Evolutionary conservation across 768 basidiomycete genomes (phyloP).

Genomic region (button mushroom (Agaricus bisporus)): DNA sequence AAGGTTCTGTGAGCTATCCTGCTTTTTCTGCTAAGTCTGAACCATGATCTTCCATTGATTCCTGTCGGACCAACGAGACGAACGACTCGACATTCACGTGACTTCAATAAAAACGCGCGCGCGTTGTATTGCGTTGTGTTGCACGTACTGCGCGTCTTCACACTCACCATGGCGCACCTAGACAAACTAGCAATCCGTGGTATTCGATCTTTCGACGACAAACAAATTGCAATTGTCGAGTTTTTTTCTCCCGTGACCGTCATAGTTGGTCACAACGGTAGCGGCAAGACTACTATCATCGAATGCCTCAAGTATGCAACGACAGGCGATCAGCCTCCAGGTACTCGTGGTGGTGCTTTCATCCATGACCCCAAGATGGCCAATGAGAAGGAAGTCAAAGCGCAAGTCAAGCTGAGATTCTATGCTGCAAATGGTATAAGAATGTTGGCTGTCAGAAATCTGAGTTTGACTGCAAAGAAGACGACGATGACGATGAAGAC

Average conservation of each 20-base stretch:
- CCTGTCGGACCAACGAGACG: too few species aligned
- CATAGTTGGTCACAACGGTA: conserved; percentile 97
- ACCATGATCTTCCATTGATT: too few species aligned
- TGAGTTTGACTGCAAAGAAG: conserved; percentile 94
- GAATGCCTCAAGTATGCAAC: conserved; percentile 99
- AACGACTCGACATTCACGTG: neutral
- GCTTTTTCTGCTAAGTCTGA: too few species aligned
- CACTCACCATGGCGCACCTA: conserved; percentile 64
- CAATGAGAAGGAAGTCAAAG: conserved; percentile 98
- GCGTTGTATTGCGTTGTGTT: neutral
- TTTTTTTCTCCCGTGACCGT: conserved; percentile 98
- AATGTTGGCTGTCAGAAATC: conserved; percentile 86
- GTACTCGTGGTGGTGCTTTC: conserved; percentile 97
- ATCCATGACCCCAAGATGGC: conserved; percentile 99
- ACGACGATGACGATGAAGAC: conserved; percentile 93
- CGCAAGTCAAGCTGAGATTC: conserved; percentile 94
- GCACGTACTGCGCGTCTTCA: neutral
- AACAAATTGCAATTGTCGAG: conserved; percentile 87
- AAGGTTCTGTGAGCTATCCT: too few species aligned
- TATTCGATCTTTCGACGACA: conserved; percentile 96
- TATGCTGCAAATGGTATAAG: conserved; percentile 80
- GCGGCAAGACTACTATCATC: conserved; percentile 98
- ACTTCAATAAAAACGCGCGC: neutral
- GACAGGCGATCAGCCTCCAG: conserved; percentile 96
- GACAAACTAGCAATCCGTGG: conserved; percentile 93